Evolutionary conservation across 1,284 basidiomycete genomes (phyloP), one percentile per base, ranked within the genome.

Genomic region (Boletus subluridellus): DNA sequence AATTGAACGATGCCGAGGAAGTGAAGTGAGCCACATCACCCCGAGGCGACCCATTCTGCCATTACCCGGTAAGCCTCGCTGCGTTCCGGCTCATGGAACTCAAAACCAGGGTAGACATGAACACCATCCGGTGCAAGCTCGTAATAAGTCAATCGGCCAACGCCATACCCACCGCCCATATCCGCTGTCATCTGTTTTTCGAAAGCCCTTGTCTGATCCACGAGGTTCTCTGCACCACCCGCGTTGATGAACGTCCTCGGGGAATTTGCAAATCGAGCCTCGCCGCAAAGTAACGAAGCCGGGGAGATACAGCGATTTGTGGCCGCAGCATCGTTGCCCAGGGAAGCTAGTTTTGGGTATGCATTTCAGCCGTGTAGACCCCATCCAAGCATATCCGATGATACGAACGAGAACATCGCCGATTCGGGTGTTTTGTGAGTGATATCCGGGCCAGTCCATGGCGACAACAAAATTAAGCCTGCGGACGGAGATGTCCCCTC

Each of bases 401-500:
- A 54, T 32, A 38, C 49, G 34, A 49, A 46, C 24, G 52, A 56
- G 52, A 30, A 48, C 45, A 62, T 58, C 39, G 41, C 66, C 44
- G 35, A 57, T 32, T 52, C 41, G 14, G 62, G 57, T 14, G 17
- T 62, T 55, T 49, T 50, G 41, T 61, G 52, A 3, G 41, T 53
- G 46, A 53, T 28, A 47, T 55, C 60, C 38, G 74, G 56, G 58
- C 76, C 32, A 34, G 47, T 34, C 69, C 74, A 78, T 41, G 74
- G 74, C 8, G 73, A 75, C 55, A 72, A 62, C 24, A 73, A 62
- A 21, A 78, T 66, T 24, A 78, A 57, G 11, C 68, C 74, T 51
- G 67, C 67, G 2, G 75, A 69, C 50, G 46, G 35, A 39, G 41
- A 39, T 51, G 35, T 45, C 52, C 32, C n/a, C 7, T 54, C 44